Percentiles rank a stretch among this genome's conserved stretches.
phyloP scores from a whole-genome alignment of 192 early-diverging fungal genomes.

The Neocallimastix lanati region DNA sequence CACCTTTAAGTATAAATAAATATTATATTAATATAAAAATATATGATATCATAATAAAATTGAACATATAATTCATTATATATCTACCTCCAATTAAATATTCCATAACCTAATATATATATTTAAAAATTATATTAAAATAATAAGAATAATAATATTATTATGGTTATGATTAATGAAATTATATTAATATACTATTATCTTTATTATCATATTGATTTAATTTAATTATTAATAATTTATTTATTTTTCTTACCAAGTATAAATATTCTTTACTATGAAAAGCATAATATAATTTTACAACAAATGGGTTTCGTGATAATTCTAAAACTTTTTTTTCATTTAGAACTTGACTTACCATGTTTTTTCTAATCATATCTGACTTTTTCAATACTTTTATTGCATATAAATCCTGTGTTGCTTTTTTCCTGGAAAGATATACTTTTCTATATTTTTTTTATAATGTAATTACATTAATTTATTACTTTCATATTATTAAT shows the following conservation, averaged over 20 bases:
- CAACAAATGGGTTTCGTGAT: slow-evolving; percentile 65
- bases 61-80: too few species aligned
- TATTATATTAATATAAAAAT: neutral
- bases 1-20: slow-evolving; percentile 18
- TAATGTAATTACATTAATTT: too few species aligned
- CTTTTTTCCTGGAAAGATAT: slow-evolving; percentile 66
- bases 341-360: slow-evolving; percentile 79
- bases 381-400: slow-evolving; percentile 85
- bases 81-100: slow-evolving; percentile 61
- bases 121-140: too few species aligned
- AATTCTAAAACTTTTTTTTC: slow-evolving; percentile 70
- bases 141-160: too few species aligned
- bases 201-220: too few species aligned
- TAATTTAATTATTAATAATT: neutral
- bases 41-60: neutral
- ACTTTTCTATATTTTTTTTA: slow-evolving; percentile 57
- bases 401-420: slow-evolving; percentile 73
- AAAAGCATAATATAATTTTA: slow-evolving; percentile 84
- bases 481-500: too few species aligned
- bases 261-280: slow-evolving; percentile 74
- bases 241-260: slow-evolving; percentile 22
- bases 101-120: slow-evolving; percentile 63
- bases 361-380: slow-evolving; percentile 88
- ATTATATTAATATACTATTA: too few species aligned
- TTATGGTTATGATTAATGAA: too few species aligned